phyloP scores from a whole-genome alignment of 306 rosid species.

The Begonia peltatifolia region DNA sequence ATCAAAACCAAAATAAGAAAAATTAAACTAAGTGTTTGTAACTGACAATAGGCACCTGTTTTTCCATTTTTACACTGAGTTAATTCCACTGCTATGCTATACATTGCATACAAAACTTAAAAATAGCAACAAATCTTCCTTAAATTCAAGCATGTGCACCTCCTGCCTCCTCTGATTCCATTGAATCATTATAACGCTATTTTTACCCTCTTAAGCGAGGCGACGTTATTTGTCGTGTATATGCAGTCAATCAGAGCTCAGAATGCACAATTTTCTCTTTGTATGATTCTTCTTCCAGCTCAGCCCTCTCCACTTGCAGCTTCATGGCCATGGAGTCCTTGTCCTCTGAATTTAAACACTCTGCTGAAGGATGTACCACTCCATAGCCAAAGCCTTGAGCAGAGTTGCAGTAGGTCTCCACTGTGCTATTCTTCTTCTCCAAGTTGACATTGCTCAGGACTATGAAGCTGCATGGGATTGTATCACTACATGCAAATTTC shows the following conservation, averaged over 20 bases:
- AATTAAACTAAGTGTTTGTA: too few species aligned
- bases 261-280: neutral
- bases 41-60: too few species aligned
- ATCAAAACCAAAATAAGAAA: too few species aligned
- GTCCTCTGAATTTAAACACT: constrained; percentile 67
- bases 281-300: neutral
- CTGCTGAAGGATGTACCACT: constrained; percentile 80
- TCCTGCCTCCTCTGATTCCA: neutral
- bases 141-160: neutral
- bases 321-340: constrained; percentile 7
- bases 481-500: constrained; percentile 79
- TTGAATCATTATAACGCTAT: neutral
- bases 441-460: constrained; percentile 71
- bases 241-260: neutral
- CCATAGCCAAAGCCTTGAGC: constrained; percentile 85
- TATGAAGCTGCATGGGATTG: constrained; percentile 65
- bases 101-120: too few species aligned
- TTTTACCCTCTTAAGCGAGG: neutral
- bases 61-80: too few species aligned
- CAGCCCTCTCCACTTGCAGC: too few species aligned
- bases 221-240: neutral
- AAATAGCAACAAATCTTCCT: too few species aligned
- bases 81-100: too few species aligned
- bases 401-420: constrained; percentile 81
- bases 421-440: constrained; percentile 69